Evolutionary conservation across 169 alveolate genomes (phyloP), one percentile per base, ranked within the genome.

Genomic region (Plasmodium coatneyi): DNA sequence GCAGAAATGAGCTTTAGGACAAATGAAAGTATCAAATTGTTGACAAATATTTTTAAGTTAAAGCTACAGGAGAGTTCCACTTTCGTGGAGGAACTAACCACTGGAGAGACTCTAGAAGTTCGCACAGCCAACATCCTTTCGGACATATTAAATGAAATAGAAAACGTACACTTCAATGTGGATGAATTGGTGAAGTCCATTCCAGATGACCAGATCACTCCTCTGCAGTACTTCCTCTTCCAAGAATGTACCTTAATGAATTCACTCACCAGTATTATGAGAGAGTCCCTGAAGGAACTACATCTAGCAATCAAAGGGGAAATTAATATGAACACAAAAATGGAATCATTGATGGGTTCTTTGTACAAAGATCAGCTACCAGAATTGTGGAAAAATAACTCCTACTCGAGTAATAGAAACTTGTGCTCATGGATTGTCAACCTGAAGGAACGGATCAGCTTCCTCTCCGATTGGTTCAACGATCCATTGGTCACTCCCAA

Each of bases 271-370:
- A 70, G 43, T 22, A 46, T 72, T 22, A 92, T 76, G 86, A 80
- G 71, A 78, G 95, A 95, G 91, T 96, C 98, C 19, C 96, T 98
- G 81, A 95, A 95, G 92, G 99, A 98, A 94, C 95, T 98, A 28
- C 97, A 97, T 80, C 95, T 98, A 81, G 99, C 99, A 25, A 97
- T 99, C 92, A 98, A 98, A 94, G 99, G 99, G 83, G 98, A 98
- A 93, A 96, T 98, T 83, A 98, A 99, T 14, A 97, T 98, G 97
- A 97, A 98, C 84, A 99, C 97, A 49, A 95, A 97, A 84, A 98
- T 98, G 97, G 99, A 98, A 92, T 71, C 86, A 41, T 96, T 98
- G 14, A 97, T 97, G 92, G 98, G 97, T 89, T 87, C 98, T 49
- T 92, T 98, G 39, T 97, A 96, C 81, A 82, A 97, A 52, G 98